Evolutionary conservation across 1,284 basidiomycete genomes (phyloP), one percentile per base, ranked within the genome.

Genomic region (Pseudozyma thailandica): DNA sequence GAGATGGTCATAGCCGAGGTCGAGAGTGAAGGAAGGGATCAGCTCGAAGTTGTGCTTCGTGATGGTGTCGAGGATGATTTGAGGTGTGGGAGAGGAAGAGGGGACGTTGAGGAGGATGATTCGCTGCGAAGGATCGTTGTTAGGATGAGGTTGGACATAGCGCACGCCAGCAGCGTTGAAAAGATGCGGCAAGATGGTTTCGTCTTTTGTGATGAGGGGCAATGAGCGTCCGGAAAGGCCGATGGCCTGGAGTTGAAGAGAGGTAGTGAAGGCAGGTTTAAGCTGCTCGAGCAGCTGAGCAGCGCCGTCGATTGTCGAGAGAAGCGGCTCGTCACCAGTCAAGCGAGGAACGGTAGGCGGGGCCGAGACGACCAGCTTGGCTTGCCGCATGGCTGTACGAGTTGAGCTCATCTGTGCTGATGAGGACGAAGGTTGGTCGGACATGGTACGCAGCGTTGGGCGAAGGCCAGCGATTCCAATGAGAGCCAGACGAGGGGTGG

Each of bases 81-180:
- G 21, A 1, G 70, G 70, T 6, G 65, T 64, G 5, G 63, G 50
- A 1, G 44, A 46, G 6, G 51, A 31, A 8, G 55, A 27, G n/a
- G 52, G 31, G 27, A 72, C 47, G 41, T 72, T 68, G 49, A 72
- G 60, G 6, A 72, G 43, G 9, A 72, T n/a, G 35, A 63, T 41
- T 4, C 70, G 55, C n/a, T 58, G 54, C 2, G 59, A 45, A 10
- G 63, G 16, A 15, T 72, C 70, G 25, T 50, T 51, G 33, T 52
- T 59, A 3, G 70, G 70, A 37, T 68, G 64, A 0, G 63, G 64
- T 23, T 63, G 64, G 18, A 72, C 70, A 27, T 68, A 58, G 7
- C 70, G 56, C 3, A 68, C 47, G 13, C 70, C 70, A 13, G 49
- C 42, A 5, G 60, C 63, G 50, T 60, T 63, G 64, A 68, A 72